These are phyloP conservation scores for Kockovaella imperatae DNA, from an alignment of 768 basidiomycete genomes.

Conservation along the genomic window DNA sequence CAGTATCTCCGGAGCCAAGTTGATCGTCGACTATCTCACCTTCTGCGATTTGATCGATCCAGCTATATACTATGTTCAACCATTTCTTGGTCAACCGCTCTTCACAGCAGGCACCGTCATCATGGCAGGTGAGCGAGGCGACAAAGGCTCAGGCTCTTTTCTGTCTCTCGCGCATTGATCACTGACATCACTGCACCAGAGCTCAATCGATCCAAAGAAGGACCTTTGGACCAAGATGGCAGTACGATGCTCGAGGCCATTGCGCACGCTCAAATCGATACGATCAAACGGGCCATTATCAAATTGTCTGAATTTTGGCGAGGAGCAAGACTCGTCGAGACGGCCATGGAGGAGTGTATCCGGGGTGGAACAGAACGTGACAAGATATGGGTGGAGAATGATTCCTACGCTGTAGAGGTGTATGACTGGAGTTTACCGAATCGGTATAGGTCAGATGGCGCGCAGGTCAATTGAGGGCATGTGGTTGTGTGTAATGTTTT, in stretches of 20 bases:
- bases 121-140: background rate
- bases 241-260: background rate
- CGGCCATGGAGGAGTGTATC: background rate
- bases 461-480: background rate
- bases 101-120: background rate
- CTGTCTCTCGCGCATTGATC: no score
- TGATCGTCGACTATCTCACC: background rate
- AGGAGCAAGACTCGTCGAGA: background rate
- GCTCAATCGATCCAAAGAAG: no score
- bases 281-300: background rate
- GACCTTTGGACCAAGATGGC: no score
- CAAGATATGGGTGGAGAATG: background rate
- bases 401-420: background rate
- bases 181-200: no score
- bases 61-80: background rate
- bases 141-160: no score
- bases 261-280: background rate
- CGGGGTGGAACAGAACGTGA: background rate
- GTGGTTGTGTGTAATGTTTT: no score
- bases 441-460: background rate
- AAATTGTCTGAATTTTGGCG: background rate
- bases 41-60: background rate
- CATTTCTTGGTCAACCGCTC: background rate
- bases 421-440: background rate
- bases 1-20: background rate